Evolutionary conservation across 1,284 basidiomycete genomes (phyloP), one percentile per base, ranked within the genome.

Genomic region (Cryptococcus wingfieldii): DNA sequence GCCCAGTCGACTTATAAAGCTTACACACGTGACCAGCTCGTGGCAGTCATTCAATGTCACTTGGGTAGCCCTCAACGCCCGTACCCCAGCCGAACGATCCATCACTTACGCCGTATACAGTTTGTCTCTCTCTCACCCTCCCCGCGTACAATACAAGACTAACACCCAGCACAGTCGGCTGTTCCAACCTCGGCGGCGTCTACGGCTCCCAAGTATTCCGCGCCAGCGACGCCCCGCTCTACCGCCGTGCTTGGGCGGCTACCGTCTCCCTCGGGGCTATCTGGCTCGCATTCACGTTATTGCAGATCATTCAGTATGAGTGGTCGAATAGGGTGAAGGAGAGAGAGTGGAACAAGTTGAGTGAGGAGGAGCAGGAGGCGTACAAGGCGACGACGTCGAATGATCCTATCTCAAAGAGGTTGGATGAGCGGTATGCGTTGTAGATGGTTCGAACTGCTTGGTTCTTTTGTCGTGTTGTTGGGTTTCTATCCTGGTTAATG

Each of bases 171-270:
- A 18, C 31, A 52, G 51, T 52, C 51, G 51, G 51, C 7, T 52
- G 51, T 10, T 52, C 51, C 18, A 75, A 75, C 54, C 43, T 50
- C 13, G 73, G 68, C 2, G 71, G 56, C 7, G 56, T 72, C 4
- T 58, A 69, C 39, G 73, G 70, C 0, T 63, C 64, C 2, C 73
- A 75, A 47, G 34, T 75, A 16, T 55, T 73, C 18, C 63, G 73
- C 39, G 54, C 47, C 13, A 62, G 65, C 51, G 73, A 75, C 51
- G 59, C 65, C 1, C 73, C 73, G 18, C 43, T 50, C 12, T 75
- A 73, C 56, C 55, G 51, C 23, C 44, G 63, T 14, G 72, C 67
- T 3, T 68, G 72, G 59, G 61, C 50, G 3, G 62, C 68, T 8
- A 64, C 63, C 55, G 54, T 70, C 14, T 54, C 45, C 1, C 58